Conservation (phyloP, 139 green algal species). For the Chlamydomonas sp. region DNA sequence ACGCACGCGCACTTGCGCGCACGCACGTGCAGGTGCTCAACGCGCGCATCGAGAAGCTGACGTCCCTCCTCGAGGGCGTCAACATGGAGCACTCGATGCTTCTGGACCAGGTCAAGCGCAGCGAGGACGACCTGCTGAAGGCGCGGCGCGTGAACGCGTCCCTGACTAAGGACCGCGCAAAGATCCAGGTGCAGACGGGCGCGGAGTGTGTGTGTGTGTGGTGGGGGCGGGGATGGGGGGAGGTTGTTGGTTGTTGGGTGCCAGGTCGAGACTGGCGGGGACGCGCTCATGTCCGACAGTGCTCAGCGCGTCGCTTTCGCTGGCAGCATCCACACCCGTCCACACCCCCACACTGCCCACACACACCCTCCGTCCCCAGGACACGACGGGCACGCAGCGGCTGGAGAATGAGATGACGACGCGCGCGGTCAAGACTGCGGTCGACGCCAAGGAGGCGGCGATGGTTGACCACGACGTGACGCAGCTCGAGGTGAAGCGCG, state of each 20-base stretch:
- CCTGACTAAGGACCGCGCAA: too few species aligned
- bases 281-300: neutral
- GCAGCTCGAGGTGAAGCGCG: slow-evolving; percentile 64
- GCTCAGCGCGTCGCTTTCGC: neutral
- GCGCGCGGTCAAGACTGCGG: slow-evolving; percentile 27
- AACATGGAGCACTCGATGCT: slow-evolving; percentile 64
- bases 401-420: slow-evolving; percentile 59
- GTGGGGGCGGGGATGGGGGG: neutral
- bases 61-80: slow-evolving; percentile 42
- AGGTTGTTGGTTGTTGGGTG: neutral
- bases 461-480: slow-evolving; percentile 79
- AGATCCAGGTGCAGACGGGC: slow-evolving; percentile 19
- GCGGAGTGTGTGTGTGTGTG: slow-evolving; percentile 10
- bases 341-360: neutral
- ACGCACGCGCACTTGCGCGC: too few species aligned
- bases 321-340: too few species aligned
- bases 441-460: slow-evolving; percentile 62
- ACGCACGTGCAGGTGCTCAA: slow-evolving; percentile 62
- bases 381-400: slow-evolving; percentile 46
- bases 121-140: slow-evolving; percentile 59
- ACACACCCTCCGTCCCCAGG: neutral
- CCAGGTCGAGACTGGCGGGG: neutral
- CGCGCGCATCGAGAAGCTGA: slow-evolving; percentile 54
- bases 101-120: slow-evolving; percentile 57
- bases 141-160: slow-evolving; percentile 30